Evolutionary conservation across 805 yeast genomes (phyloP).

Genomic region (Zygosaccharomyces rouxii): DNA sequence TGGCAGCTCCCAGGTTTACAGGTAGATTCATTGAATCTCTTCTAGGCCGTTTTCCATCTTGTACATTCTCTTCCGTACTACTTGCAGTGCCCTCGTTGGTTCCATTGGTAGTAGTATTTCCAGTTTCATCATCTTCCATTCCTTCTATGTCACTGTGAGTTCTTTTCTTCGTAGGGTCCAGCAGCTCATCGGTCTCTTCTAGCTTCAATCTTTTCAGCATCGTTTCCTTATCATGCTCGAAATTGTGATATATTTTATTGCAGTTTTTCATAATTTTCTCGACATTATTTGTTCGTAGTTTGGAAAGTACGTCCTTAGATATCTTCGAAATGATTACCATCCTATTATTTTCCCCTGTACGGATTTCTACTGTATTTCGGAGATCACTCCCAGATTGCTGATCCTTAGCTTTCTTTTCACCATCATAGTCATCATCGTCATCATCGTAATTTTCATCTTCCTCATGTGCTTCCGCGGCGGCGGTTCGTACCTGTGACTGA

Average conservation of each 20-base stretch:
- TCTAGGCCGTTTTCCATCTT: constrained; percentile 24
- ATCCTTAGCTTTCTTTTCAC: constrained; percentile 17
- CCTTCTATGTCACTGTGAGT: constrained; percentile 20
- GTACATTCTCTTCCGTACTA: constrained; percentile 2
- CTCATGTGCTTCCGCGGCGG: constrained; percentile 3
- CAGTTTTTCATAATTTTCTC: constrained; percentile 51
- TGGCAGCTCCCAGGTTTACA: constrained; percentile 66
- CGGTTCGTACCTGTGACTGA: not conserved
- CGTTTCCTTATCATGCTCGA: constrained; percentile 72
- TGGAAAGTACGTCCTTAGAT: constrained; percentile 34
- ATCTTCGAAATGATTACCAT: constrained; percentile 35
- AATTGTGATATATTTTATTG: constrained; percentile 68
- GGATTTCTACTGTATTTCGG: constrained; percentile 6
- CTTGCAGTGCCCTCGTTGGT: constrained; percentile 16
- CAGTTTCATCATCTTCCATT: constrained; percentile 22
- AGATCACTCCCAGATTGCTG: constrained; percentile 9
- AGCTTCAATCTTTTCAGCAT: constrained; percentile 68
- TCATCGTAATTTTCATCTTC: constrained; percentile 18
- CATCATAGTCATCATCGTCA: constrained; percentile 15
- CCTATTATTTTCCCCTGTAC: constrained; percentile 19
- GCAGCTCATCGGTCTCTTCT: constrained; percentile 73
- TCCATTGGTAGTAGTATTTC: constrained; percentile 31
- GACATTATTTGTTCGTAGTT: constrained; percentile 33
- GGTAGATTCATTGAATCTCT: constrained; percentile 27
- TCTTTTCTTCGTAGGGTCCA: constrained; percentile 36